phyloP scores from a whole-genome alignment of 371 early-diverging fungal species.

The Lichtheimia ramosa region DNA sequence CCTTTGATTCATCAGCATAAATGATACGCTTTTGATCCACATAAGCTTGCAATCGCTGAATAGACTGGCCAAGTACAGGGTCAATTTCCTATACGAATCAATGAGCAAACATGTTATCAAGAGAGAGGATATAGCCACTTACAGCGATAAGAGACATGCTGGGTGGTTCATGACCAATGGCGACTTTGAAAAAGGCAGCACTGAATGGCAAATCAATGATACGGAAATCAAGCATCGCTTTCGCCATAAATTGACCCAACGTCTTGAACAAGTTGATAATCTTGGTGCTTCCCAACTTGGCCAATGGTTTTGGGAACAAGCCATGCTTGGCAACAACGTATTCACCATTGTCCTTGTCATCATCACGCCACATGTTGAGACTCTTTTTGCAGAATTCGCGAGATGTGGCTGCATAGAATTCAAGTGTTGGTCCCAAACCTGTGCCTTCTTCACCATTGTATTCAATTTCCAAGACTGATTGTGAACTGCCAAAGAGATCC shows the following conservation, averaged over 20 bases:
- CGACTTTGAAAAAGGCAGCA: slow-evolving; percentile 69
- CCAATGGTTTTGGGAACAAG: slow-evolving; percentile 74
- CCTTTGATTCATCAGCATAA: slow-evolving; percentile 45
- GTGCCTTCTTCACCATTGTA: slow-evolving; percentile 94
- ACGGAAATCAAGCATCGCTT: slow-evolving; percentile 86
- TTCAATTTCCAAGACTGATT: slow-evolving; percentile 83
- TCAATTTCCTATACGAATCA: slow-evolving; percentile 72
- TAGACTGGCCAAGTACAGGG: slow-evolving; percentile 66
- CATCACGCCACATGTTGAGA: slow-evolving; percentile 65
- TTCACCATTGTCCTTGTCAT: slow-evolving; percentile 23
- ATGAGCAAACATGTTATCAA: too few relatives aligned
- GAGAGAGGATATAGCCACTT: not conserved
- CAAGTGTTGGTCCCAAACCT: slow-evolving; percentile 92
- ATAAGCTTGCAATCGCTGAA: slow-evolving; percentile 63
- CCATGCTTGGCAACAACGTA: slow-evolving; percentile 56
- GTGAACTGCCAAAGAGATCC: slow-evolving; percentile 71
- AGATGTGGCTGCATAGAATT: slow-evolving; percentile 85
- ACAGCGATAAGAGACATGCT: slow-evolving; percentile 27
- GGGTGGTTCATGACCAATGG: slow-evolving; percentile 42
- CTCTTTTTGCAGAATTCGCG: slow-evolving; percentile 68
- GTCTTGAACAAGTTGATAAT: slow-evolving; percentile 60
- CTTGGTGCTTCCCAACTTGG: slow-evolving; percentile 36
- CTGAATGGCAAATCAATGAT: slow-evolving; percentile 85
- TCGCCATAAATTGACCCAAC: slow-evolving; percentile 86
- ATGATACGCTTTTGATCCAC: slow-evolving; percentile 52